A percentile compares a stretch with the other conserved stretches of the same genome.
phyloP scores from a whole-genome alignment of 352 stramenopile species.

The Phytophthora cajani region DNA sequence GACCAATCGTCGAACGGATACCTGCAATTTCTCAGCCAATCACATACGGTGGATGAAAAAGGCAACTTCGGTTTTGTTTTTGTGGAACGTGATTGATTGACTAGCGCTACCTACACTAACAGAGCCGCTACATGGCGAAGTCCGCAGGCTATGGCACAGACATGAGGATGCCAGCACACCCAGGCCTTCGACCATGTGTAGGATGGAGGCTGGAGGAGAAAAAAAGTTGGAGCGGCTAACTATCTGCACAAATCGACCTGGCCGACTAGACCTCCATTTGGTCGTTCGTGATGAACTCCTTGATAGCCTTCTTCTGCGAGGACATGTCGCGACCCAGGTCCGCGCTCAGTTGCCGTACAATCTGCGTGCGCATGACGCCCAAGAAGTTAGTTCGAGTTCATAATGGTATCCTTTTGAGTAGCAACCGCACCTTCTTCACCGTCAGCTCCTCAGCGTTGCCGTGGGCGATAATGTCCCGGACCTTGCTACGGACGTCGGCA shows the following conservation, averaged over 20 bases:
- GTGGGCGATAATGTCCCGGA: constrained; percentile 82
- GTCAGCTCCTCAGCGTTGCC: constrained; percentile 82
- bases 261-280: constrained; percentile 27
- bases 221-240: neutral
- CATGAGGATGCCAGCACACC: neutral
- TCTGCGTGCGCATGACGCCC: constrained; percentile 39
- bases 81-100: neutral
- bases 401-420: constrained; percentile 1
- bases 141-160: neutral
- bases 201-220: neutral
- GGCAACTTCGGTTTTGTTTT: constrained; percentile 1
- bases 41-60: constrained; percentile 1
- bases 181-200: neutral
- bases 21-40: constrained; percentile 9
- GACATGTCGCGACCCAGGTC: constrained; percentile 74
- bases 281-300: constrained; percentile 73
- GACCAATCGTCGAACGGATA: constrained; percentile 2
- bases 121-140: neutral
- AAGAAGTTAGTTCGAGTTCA: constrained; percentile 3
- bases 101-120: constrained; percentile 1
- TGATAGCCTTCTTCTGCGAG: constrained; percentile 80
- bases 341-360: constrained; percentile 73
- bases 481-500: constrained; percentile 62
- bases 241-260: neutral
- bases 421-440: constrained; percentile 72